A percentile compares a stretch with the other conserved stretches of the same genome.
phyloP scores from a whole-genome alignment of 345 rosid species.

The Lagerstroemia speciosa region DNA sequence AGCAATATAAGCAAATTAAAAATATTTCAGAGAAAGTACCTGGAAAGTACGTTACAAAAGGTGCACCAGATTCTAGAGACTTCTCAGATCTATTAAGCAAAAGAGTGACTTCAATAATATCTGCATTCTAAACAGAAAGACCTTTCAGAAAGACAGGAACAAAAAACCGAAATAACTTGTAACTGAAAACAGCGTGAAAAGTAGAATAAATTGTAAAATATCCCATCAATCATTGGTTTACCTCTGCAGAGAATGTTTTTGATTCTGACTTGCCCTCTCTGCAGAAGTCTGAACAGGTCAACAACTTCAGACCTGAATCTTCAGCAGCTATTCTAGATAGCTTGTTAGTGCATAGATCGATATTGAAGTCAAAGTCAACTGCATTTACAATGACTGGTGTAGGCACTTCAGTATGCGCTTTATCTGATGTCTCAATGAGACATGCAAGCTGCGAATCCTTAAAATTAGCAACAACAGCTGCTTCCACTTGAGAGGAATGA shows the following conservation, averaged over 20 bases:
- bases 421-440: slow-evolving; percentile 37
- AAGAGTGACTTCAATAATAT: slow-evolving; percentile 55
- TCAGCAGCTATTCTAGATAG: slow-evolving; percentile 27
- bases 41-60: slow-evolving; percentile 64
- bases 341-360: slow-evolving; percentile 34
- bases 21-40: slow-evolving; percentile 38
- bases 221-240: slow-evolving; percentile 18
- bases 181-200: slow-evolving; percentile 11
- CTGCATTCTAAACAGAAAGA: slow-evolving; percentile 75
- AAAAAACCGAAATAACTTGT: neutral
- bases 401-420: slow-evolving; percentile 30
- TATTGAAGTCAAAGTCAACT: slow-evolving; percentile 42
- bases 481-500: slow-evolving; percentile 38
- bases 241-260: slow-evolving; percentile 46
- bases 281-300: slow-evolving; percentile 55
- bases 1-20: neutral
- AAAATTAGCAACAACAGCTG: slow-evolving; percentile 43
- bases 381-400: slow-evolving; percentile 46
- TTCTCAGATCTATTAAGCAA: slow-evolving; percentile 55
- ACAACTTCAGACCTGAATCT: slow-evolving; percentile 26
- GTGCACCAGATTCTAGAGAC: slow-evolving; percentile 34
- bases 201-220: slow-evolving; percentile 2
- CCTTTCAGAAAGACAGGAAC: slow-evolving; percentile 8
- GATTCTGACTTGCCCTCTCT: slow-evolving; percentile 32
- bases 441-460: slow-evolving; percentile 50